Evolutionary conservation across 495 filamentous ascomycete genomes (phyloP).

Genomic region (Talaromyces wortmannii): DNA sequence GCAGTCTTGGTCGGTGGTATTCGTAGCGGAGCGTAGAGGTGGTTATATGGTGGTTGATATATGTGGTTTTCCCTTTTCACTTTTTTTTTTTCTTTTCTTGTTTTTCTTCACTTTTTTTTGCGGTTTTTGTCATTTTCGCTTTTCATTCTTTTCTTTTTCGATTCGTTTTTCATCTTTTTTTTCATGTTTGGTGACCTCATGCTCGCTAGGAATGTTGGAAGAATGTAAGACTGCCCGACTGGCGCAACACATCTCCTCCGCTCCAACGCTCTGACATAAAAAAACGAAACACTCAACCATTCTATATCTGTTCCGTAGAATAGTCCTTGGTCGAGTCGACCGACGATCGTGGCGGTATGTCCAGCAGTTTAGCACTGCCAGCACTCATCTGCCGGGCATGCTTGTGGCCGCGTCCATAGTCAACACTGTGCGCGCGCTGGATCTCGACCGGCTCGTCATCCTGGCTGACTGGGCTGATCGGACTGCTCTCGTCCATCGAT

Average conservation of each 20-base stretch:
- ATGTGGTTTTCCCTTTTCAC: background rate
- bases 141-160: background rate
- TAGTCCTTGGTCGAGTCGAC: slow-evolving; percentile 12
- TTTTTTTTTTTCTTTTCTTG: background rate
- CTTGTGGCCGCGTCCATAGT: slow-evolving; percentile 54
- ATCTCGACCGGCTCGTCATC: slow-evolving; percentile 30
- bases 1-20: background rate
- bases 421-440: slow-evolving; percentile 58
- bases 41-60: background rate
- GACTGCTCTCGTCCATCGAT: slow-evolving; percentile 25
- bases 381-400: slow-evolving; percentile 57
- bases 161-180: slow-evolving; percentile 2
- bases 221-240: background rate
- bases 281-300: too few relatives aligned
- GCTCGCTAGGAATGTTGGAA: background rate
- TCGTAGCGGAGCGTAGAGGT: too few relatives aligned
- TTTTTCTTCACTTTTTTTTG: background rate
- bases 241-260: background rate
- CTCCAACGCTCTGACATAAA: background rate
- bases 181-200: background rate
- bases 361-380: slow-evolving; percentile 63
- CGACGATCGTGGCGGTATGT: slow-evolving; percentile 46
- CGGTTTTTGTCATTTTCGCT: background rate
- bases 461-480: slow-evolving; percentile 21
- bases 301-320: background rate